Percentiles rank a stretch among this genome's conserved stretches.
These are phyloP conservation scores for Cryptococcus jaspeensis DNA, from an alignment of 1,284 basidiomycete genomes.

Conservation along the genomic window DNA sequence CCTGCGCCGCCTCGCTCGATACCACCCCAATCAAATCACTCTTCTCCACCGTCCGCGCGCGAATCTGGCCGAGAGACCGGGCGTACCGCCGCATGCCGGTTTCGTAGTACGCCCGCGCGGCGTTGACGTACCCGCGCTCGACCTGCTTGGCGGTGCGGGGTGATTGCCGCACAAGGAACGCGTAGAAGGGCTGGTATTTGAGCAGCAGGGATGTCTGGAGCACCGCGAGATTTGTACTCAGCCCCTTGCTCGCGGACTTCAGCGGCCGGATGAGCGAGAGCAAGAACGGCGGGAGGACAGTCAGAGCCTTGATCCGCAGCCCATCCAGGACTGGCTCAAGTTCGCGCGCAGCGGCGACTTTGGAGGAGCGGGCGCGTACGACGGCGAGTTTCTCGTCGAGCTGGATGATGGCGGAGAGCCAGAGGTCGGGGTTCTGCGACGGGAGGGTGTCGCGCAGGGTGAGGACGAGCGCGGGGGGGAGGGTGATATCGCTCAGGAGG, in stretches of 20 bases:
- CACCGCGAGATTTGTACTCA: slow-evolving; percentile 90
- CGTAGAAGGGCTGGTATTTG: slow-evolving; percentile 79
- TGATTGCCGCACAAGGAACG: slow-evolving; percentile 80
- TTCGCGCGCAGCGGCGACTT: slow-evolving; percentile 80
- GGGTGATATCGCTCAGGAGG: slow-evolving; percentile 73
- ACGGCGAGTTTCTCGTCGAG: slow-evolving; percentile 74
- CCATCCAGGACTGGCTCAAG: slow-evolving; percentile 79
- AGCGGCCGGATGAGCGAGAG: slow-evolving; percentile 78
- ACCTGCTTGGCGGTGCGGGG: slow-evolving; percentile 81
- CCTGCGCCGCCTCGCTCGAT: slow-evolving; percentile 29
- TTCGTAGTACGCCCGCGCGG: slow-evolving; percentile 89
- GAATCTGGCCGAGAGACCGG: slow-evolving; percentile 73
- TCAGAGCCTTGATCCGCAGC: slow-evolving; percentile 77
- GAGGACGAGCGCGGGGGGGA: slow-evolving; percentile 76
- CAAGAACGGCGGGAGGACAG: slow-evolving; percentile 86
- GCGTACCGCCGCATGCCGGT: slow-evolving; percentile 91
- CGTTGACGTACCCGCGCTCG: slow-evolving; percentile 79
- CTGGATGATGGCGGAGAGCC: slow-evolving; percentile 75
- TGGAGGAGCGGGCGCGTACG: slow-evolving; percentile 60
- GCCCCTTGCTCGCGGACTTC: slow-evolving; percentile 59
- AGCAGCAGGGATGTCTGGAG: slow-evolving; percentile 84
- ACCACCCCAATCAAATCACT: slow-evolving; percentile 43
- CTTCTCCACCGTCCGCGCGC: slow-evolving; percentile 56
- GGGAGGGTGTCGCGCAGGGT: slow-evolving; percentile 81
- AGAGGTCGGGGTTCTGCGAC: slow-evolving; percentile 62